phyloP scores from a whole-genome alignment of 495 filamentous ascomycete genomes.

The Penicillium samsonianum region DNA sequence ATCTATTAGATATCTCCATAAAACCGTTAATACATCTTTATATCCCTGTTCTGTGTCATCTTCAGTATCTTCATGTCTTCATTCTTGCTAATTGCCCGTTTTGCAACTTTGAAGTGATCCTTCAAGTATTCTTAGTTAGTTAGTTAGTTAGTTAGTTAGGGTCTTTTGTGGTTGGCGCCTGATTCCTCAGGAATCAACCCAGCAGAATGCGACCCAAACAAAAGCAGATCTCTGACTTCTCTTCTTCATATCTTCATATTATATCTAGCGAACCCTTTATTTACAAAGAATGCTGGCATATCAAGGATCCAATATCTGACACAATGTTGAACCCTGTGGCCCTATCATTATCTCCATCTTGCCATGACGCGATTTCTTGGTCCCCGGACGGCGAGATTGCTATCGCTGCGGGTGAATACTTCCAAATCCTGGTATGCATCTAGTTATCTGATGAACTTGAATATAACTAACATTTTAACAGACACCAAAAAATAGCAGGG shows the following conservation, averaged over 20 bases:
- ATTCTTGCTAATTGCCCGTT: too few relatives aligned
- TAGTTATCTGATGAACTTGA: background rate
- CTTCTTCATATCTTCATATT: background rate
- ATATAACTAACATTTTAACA: conserved; percentile 13
- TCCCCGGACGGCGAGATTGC: conserved; percentile 64
- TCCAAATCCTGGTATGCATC: conserved; percentile 53
- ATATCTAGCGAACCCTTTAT: background rate
- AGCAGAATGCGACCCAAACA: conserved; percentile 9
- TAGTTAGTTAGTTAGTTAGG: too few relatives aligned
- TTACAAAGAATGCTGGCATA: background rate
- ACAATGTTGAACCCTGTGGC: conserved; percentile 40
- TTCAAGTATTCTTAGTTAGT: background rate
- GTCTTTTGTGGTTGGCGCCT: background rate
- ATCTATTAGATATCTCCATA: background rate
- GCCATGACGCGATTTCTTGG: conserved; percentile 59
- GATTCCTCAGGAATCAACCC: conserved; percentile 1
- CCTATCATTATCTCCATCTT: conserved; percentile 42
- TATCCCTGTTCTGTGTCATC: too few relatives aligned
- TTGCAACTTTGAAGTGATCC: background rate
- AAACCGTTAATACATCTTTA: background rate
- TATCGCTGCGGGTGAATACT: conserved; percentile 57
- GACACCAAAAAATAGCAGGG: conserved; percentile 28
- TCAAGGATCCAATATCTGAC: background rate
- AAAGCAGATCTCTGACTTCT: background rate
- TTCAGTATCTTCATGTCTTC: too few relatives aligned